Evolutionary conservation across 2,329 filamentous ascomycete genomes (phyloP), one percentile per base, ranked within the genome.

Genomic region (Aureobasidium mangrovei): DNA sequence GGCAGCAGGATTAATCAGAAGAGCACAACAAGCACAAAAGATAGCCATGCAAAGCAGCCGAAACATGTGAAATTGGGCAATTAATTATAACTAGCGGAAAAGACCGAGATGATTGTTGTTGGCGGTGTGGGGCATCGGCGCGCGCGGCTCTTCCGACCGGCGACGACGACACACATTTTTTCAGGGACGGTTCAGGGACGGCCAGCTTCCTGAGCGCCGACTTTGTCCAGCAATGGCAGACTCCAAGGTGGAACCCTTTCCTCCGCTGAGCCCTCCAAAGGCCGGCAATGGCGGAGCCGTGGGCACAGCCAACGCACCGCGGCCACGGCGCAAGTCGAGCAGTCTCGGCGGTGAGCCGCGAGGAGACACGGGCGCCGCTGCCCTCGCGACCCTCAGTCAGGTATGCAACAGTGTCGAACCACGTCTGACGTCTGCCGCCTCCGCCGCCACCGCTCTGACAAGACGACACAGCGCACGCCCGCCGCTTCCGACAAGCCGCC

Each of bases 321-420:
- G 66, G 56, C 62, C 67, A 60, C 66, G 73, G 60, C 65, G 74
- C 60, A 74, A 72, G 59, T 73, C 71, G 12, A 76, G 72, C 62
- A 74, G 68, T 36, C 67, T 80, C 12, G 76, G 76, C 32, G 74
- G 69, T 38, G 77, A 80, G 57, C 73, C 77, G 28, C 70, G 73
- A 29, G 76, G 77, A 56, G 77, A 80, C 62, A 79, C 73, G 38
- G 72, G 72, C 58, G 75, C 69, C 29, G 73, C 72, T 33, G 70
- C 76, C 18, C 67, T 80, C 49, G 76, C 77, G 56, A 80, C 77
- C 69, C 48, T 67, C 59, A 42, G 24, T 7, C 36, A 32, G 36
- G 47, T 51, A 40, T 49, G 53, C 39, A 7, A 3, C 12, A n/a
- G 8, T 5, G 4, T n/a, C 29, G 18, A 12, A 9, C 12, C 33